Percentiles rank a stretch among this genome's conserved stretches.
Evolutionary conservation across 768 basidiomycete species (phyloP).

Genomic region (Pluteus cervinus): DNA sequence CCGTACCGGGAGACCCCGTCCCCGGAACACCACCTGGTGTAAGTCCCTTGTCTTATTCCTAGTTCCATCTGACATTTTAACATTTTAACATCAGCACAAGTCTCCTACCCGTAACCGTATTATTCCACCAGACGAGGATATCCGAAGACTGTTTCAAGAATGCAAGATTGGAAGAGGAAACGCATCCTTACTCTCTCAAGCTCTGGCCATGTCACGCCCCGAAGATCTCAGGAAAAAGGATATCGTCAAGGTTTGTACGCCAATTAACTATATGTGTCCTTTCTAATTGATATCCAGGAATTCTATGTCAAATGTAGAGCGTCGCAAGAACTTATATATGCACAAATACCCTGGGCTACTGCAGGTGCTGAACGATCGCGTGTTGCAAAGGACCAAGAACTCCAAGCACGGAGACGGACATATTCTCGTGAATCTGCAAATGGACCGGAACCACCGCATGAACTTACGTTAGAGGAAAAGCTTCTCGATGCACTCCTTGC

Average conservation of each 20-base stretch:
- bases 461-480: slow-evolving; percentile 66
- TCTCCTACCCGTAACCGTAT: slow-evolving; percentile 32
- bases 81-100: slow-evolving; percentile 29
- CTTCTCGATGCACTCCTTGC: slow-evolving; percentile 67
- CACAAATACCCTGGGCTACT: slow-evolving; percentile 89
- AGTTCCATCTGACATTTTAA: slow-evolving; percentile 9
- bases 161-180: slow-evolving; percentile 82
- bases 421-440: slow-evolving; percentile 10
- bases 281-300: slow-evolving; percentile 47
- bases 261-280: neutral
- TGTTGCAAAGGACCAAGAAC: slow-evolving; percentile 19
- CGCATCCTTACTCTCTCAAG: slow-evolving; percentile 65
- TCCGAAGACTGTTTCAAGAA: slow-evolving; percentile 76
- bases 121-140: slow-evolving; percentile 79
- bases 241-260: slow-evolving; percentile 54
- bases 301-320: slow-evolving; percentile 73
- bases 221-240: slow-evolving; percentile 60
- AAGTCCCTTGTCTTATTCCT: slow-evolving; percentile 6
- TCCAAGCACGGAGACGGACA: slow-evolving; percentile 17
- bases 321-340: slow-evolving; percentile 79
- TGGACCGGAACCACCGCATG: slow-evolving; percentile 24
- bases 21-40: slow-evolving; percentile 21
- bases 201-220: slow-evolving; percentile 62
- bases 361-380: slow-evolving; percentile 75
- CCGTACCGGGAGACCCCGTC: slow-evolving; percentile 18